These are phyloP conservation scores for Pichia kudriavzevii DNA, from an alignment of 1,139 yeast species.

Conservation along the genomic window DNA sequence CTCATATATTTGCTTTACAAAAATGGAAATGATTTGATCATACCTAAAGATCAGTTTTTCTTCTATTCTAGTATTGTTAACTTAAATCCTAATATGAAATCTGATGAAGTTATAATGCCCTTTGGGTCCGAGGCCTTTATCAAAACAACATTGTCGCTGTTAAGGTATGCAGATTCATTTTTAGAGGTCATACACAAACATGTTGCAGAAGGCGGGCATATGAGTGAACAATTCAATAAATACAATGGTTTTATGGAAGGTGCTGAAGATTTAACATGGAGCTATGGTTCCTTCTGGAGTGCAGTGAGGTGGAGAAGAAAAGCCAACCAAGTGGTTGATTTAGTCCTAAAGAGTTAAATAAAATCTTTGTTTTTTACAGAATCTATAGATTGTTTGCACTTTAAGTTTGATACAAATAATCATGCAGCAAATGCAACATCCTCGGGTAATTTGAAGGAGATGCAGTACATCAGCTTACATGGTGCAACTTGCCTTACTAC, in stretches of 20 bases:
- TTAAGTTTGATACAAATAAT: neutral
- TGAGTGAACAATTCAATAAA: conserved; percentile 85
- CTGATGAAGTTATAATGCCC: conserved; percentile 29
- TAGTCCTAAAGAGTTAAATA: no score
- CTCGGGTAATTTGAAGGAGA: conserved; percentile 67
- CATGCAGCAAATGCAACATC: conserved; percentile 65
- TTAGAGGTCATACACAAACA: conserved; percentile 65
- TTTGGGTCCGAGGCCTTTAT: conserved; percentile 42
- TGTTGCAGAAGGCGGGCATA: conserved; percentile 61
- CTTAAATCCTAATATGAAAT: conserved; percentile 9
- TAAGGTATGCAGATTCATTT: conserved; percentile 67
- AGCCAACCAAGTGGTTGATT: conserved; percentile 25
- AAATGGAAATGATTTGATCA: conserved; percentile 27
- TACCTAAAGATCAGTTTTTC: conserved; percentile 26
- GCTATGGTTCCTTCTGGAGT: conserved; percentile 73
- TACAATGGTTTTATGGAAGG: conserved; percentile 78
- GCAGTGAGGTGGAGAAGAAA: conserved; percentile 57
- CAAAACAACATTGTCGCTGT: conserved; percentile 38
- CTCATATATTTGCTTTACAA: conserved; percentile 30
- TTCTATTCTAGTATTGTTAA: conserved; percentile 20
- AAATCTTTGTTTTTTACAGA: neutral
- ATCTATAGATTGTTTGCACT: neutral
- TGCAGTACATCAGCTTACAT: conserved; percentile 93
- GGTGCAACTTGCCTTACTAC: conserved; percentile 92
- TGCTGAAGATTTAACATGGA: conserved; percentile 85